phyloP scores from a whole-genome alignment of 768 basidiomycete species.

The Mycena maculata region DNA sequence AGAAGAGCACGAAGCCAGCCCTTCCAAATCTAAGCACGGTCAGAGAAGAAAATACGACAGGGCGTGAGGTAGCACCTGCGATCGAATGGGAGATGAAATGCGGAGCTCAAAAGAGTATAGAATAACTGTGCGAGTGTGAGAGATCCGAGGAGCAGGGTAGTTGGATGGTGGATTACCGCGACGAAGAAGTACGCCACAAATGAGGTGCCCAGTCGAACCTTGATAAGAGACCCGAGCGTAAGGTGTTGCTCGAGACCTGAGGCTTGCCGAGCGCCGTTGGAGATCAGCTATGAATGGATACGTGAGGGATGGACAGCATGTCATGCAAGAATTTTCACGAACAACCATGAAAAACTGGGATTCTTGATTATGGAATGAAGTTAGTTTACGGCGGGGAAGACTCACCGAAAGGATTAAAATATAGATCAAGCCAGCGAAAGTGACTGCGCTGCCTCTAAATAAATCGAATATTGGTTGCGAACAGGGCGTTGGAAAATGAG shows the following conservation, averaged over 20 bases:
- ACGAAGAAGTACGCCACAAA: slow-evolving; percentile 52
- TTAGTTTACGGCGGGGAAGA: background rate
- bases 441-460: slow-evolving; percentile 61
- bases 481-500: background rate
- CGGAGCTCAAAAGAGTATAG: slow-evolving; percentile 56
- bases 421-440: slow-evolving; percentile 67
- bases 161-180: slow-evolving; percentile 41
- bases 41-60: background rate
- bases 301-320: background rate
- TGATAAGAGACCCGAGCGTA: slow-evolving; percentile 45
- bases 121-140: slow-evolving; percentile 31
- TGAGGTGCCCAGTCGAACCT: slow-evolving; percentile 44
- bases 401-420: slow-evolving; percentile 54
- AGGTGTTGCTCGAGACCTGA: slow-evolving; percentile 50
- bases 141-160: background rate
- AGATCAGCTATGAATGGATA: slow-evolving; percentile 41
- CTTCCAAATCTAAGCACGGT: slow-evolving; percentile 33
- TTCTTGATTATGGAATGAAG: background rate
- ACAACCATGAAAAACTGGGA: slow-evolving; percentile 54
- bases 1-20: slow-evolving; percentile 45
- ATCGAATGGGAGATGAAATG: slow-evolving; percentile 57
- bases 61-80: slow-evolving; percentile 29
- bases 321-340: slow-evolving; percentile 28
- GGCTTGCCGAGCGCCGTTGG: slow-evolving; percentile 47
- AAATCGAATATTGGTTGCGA: background rate